Percentiles rank a stretch among this genome's conserved stretches.
These are phyloP conservation scores for Cyberlindnera subsufficiens DNA, from an alignment of 805 yeast species.

Conservation along the genomic window DNA sequence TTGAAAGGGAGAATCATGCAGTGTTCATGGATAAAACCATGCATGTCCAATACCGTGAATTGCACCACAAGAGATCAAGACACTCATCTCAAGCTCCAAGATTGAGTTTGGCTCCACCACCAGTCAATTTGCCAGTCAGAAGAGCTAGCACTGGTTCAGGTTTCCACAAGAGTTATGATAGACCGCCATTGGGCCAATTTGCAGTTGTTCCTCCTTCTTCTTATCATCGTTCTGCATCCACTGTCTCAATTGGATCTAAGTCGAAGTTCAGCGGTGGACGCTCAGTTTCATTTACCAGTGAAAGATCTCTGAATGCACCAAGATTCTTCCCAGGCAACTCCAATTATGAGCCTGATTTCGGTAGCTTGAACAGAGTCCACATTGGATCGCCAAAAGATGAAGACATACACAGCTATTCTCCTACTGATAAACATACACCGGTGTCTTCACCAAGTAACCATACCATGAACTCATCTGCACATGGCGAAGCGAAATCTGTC, in stretches of 20 bases:
- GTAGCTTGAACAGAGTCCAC: neutral
- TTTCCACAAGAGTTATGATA: constrained; percentile 1
- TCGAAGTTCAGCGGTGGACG: constrained; percentile 10
- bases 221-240: constrained; percentile 3
- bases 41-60: constrained; percentile 79
- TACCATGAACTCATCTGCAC: constrained; percentile 15
- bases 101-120: constrained; percentile 73
- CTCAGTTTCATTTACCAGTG: constrained; percentile 18
- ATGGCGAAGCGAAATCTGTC: constrained; percentile 21
- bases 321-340: constrained; percentile 1
- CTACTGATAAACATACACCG: constrained; percentile 17
- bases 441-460: constrained; percentile 24
- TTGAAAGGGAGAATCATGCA: constrained; percentile 80
- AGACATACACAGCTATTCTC: neutral
- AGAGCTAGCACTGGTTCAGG: constrained; percentile 29
- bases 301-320: constrained; percentile 7
- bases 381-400: neutral
- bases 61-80: constrained; percentile 29
- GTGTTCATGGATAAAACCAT: constrained; percentile 67
- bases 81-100: constrained; percentile 26
- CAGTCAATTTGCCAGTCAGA: constrained; percentile 54
- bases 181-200: constrained; percentile 16
- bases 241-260: constrained; percentile 1
- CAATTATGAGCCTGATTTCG: neutral
- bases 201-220: constrained; percentile 1